Percentiles rank a stretch among this genome's conserved stretches.
These are phyloP conservation scores for Sporothrix protearum DNA, from an alignment of 2,329 filamentous ascomycete genomes.

Conservation along the genomic window DNA sequence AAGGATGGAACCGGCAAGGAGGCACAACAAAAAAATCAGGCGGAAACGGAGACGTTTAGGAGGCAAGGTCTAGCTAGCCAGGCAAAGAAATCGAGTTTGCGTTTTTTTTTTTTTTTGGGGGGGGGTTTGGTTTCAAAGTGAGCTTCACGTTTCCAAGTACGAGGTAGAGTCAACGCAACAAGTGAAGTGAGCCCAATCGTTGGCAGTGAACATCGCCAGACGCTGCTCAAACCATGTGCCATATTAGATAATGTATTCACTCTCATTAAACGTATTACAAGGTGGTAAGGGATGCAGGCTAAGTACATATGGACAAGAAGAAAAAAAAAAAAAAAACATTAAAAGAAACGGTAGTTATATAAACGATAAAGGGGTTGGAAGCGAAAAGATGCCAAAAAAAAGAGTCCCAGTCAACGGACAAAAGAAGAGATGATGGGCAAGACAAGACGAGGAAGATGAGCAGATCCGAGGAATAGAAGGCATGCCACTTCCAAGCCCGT, in stretches of 20 bases:
- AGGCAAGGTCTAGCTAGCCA: background rate
- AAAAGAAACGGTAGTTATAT: constrained; percentile 3
- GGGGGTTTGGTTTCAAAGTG: too few relatives aligned
- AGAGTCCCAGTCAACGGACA: constrained; percentile 3
- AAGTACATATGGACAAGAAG: constrained; percentile 1
- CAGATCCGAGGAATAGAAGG: background rate
- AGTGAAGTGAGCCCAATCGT: too few relatives aligned
- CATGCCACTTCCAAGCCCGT: background rate
- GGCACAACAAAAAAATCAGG: background rate
- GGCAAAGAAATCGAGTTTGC: background rate
- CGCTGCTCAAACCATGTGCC: background rate
- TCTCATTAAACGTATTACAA: constrained; percentile 22
- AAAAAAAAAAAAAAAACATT: background rate
- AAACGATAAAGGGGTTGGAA: background rate
- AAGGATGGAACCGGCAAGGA: background rate
- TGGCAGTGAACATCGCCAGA: too few relatives aligned
- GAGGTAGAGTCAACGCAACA: too few relatives aligned
- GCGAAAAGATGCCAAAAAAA: background rate
- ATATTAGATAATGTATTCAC: background rate
- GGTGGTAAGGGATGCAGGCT: constrained; percentile 2
- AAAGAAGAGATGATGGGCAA: background rate
- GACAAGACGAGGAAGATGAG: background rate
- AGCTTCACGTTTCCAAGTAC: too few relatives aligned
- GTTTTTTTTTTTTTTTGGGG: too few relatives aligned
- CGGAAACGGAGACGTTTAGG: background rate